A percentile compares a stretch with the other conserved stretches of the same genome.
Conservation (phyloP, 179 eudicot species). For the Camellia oleifera region DNA sequence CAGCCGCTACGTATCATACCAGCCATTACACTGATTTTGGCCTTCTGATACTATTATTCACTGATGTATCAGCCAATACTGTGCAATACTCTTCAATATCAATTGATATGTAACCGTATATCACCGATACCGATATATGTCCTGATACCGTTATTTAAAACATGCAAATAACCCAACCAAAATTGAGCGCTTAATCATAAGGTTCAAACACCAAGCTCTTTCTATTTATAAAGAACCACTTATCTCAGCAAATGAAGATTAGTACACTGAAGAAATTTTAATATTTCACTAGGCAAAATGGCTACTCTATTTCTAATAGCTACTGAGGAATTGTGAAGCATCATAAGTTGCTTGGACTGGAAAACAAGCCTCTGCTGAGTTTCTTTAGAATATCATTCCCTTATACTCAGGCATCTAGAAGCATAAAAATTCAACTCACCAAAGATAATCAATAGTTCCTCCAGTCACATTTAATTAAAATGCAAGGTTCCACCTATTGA, state of each 20-base stretch:
- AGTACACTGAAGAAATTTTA: not conserved
- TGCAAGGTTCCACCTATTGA: not conserved
- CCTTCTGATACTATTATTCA: too few species aligned
- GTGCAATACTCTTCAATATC: too few species aligned
- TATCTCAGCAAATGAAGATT: not conserved
- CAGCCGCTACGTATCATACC: too few species aligned
- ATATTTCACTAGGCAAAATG: not conserved
- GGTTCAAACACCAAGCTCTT: not conserved
- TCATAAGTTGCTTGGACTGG: slow-evolving; percentile 1
- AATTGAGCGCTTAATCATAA: not conserved
- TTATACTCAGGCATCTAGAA: not conserved
- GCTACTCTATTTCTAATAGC: not conserved
- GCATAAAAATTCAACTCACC: not conserved
- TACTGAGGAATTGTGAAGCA: not conserved
- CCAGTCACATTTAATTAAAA: not conserved
- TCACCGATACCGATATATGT: too few species aligned
- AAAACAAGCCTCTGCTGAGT: not conserved
- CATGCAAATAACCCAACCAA: not conserved
- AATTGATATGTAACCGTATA: too few species aligned
- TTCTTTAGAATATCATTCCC: not conserved
- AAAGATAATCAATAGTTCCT: not conserved
- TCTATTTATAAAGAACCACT: not conserved
- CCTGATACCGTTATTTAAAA: too few species aligned
- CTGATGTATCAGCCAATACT: too few species aligned
- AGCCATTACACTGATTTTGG: too few species aligned